Base-by-base conservation (phyloP, 2,329 filamentous ascomycete genomes). In the Fusarium succisae region DNA sequence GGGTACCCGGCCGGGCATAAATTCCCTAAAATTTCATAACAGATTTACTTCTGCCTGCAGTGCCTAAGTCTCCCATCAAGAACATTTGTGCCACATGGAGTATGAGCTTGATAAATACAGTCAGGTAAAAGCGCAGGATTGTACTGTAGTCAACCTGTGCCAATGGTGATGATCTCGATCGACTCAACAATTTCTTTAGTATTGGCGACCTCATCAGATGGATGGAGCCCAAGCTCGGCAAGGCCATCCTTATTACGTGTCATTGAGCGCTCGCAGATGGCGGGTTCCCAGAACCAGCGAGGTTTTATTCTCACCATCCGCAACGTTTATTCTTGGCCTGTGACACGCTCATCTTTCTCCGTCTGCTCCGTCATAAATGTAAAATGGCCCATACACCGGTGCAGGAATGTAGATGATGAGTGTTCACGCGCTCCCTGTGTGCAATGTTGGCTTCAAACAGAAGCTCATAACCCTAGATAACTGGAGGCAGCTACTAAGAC, bases 21-120 rank as follows among this genome's bases (percentile, higher is more conserved):
- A 9, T 3, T 8, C 14, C 32, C 14, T 1, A 1, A 14, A 0
- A 8, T 8, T 35, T 1, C 1, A 35, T 17, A 35, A 0, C 32
- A 35, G 32, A 35, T 15, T 17, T 35, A 15, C 32, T 35, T 35
- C 1, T 17, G 6, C 1, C 1, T 15, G 5, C 9, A 17, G 14
- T 35, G 14, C 32, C 4, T 15, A 35, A 35, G 3, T 15, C 32
- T 15, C 32, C 14, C 0, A 15, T 35, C 32, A 17, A 0, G 32
- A 35, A 35, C 0, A 35, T 35, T 4, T 15, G 14, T 9, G 14
- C 32, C 32, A 15, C 3, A 15, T 35, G 14, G 3, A 8, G 32
- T 35, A 35, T 15, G 7, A 35, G 32, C 14, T 35, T 35, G 14
- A 35, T 15, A 4, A 9, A 35, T 17, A 3, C 14, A 15, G 32